Percentiles rank a stretch among this genome's conserved stretches.
Conservation (phyloP, 1,284 basidiomycete genomes). For the Leccinum proliferum region DNA sequence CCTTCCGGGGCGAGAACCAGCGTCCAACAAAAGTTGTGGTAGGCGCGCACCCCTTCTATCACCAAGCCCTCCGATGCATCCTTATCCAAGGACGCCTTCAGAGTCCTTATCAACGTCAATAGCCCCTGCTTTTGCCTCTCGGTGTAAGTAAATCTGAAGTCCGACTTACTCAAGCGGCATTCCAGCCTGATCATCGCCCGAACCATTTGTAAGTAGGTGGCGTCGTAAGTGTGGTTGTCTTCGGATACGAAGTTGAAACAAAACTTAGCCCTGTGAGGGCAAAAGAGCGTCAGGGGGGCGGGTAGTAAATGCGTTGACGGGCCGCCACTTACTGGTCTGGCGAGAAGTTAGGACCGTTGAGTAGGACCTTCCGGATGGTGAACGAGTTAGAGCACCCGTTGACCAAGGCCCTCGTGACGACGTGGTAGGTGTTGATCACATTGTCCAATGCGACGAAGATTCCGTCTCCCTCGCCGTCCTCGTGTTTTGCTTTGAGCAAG, state of each 20-base stretch:
- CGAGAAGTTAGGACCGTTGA: slow-evolving; percentile 2
- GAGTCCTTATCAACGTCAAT: neutral
- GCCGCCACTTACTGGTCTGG: slow-evolving; percentile 2
- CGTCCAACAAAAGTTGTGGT: slow-evolving; percentile 10
- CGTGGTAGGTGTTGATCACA: neutral
- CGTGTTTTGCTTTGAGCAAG: neutral
- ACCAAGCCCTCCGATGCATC: neutral
- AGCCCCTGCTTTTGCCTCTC: neutral
- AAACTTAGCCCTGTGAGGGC: neutral
- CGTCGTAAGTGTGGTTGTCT: neutral
- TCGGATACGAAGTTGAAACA: neutral
- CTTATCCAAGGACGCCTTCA: neutral
- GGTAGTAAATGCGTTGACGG: neutral
- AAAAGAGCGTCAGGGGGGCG: neutral
- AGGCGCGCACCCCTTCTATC: neutral
- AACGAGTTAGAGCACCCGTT: neutral
- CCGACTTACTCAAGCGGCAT: no score
- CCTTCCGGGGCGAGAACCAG: neutral
- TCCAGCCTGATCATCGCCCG: slow-evolving; percentile 5
- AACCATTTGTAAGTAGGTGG: slow-evolving; percentile 5
- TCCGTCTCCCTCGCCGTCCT: neutral
- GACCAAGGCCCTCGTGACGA: neutral
- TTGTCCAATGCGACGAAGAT: slow-evolving; percentile 2
- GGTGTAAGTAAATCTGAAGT: no score
- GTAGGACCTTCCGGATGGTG: slow-evolving; percentile 2